Conservation (phyloP, 179 eudicot genomes). For the Spergularia azorica region DNA sequence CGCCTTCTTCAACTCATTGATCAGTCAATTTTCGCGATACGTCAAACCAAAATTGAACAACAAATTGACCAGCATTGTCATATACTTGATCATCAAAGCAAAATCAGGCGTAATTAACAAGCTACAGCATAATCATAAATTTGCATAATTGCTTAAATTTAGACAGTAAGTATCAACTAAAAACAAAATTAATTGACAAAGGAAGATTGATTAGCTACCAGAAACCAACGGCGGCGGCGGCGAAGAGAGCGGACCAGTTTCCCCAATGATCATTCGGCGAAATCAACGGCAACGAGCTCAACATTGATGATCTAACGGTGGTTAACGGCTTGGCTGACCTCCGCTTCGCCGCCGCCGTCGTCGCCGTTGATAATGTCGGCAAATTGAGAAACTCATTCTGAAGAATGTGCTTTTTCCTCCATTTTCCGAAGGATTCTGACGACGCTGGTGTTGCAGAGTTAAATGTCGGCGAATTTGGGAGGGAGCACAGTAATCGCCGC, state of each 20-base stretch:
- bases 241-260: constrained; percentile 76
- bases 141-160: neutral
- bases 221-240: constrained; percentile 66
- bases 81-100: no score
- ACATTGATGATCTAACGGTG: constrained; percentile 40
- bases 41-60: no score
- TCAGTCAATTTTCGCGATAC: no score
- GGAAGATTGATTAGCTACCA: constrained; percentile 37
- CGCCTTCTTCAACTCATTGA: no score
- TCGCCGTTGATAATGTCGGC: constrained; percentile 11
- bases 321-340: constrained; percentile 30
- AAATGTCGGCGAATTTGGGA: constrained; percentile 14
- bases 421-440: neutral
- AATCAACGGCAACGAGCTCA: constrained; percentile 60
- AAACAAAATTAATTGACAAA: no score
- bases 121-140: neutral
- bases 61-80: no score
- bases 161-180: no score
- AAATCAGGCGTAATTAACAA: neutral
- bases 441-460: constrained; percentile 1
- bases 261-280: constrained; percentile 81
- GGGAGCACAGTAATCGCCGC: constrained; percentile 8
- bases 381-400: constrained; percentile 1
- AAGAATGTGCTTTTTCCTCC: neutral
- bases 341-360: neutral